phyloP scores from a whole-genome alignment of 495 filamentous ascomycete genomes.

The Lophiostoma macrostomum region DNA sequence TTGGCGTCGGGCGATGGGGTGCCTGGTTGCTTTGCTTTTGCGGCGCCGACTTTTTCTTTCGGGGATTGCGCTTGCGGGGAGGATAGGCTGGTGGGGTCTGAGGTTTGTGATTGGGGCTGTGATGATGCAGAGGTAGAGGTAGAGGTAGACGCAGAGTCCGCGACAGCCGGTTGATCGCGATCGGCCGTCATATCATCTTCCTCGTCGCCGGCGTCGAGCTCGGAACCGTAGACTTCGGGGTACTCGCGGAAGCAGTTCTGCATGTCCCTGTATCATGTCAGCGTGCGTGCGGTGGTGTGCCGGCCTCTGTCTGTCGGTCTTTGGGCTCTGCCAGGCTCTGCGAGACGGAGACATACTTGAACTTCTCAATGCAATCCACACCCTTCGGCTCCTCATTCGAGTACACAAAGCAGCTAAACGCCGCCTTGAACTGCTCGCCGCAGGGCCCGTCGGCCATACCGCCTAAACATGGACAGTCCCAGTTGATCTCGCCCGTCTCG shows the following conservation, averaged over 20 bases:
- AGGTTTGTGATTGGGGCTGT: no score
- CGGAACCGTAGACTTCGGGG: conserved; percentile 88
- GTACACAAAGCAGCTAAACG: conserved; percentile 97
- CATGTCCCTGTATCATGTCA: conserved; percentile 90
- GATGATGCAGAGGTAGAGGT: no score
- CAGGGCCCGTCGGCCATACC: conserved; percentile 98
- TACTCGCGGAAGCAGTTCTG: conserved; percentile 92
- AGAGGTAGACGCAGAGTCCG: no score
- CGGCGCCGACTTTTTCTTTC: no score
- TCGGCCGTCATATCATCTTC: conserved; percentile 48
- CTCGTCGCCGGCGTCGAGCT: conserved; percentile 83
- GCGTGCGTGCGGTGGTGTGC: no score
- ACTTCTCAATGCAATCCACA: conserved; percentile 96
- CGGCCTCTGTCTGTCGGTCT: conserved; percentile 28
- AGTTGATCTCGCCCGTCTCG: conserved; percentile 99
- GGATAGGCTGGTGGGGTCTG: no score
- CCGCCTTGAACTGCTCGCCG: conserved; percentile 87
- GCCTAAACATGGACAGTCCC: conserved; percentile 96
- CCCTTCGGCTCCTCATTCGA: conserved; percentile 96
- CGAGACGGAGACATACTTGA: conserved; percentile 63
- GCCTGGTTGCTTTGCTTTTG: no score
- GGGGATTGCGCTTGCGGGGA: no score
- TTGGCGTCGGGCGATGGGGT: no score
- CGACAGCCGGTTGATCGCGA: neutral
- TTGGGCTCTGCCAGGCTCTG: neutral